Conservation (phyloP, 2,329 filamentous ascomycete genomes). For the Botrytis byssoidea region DNA sequence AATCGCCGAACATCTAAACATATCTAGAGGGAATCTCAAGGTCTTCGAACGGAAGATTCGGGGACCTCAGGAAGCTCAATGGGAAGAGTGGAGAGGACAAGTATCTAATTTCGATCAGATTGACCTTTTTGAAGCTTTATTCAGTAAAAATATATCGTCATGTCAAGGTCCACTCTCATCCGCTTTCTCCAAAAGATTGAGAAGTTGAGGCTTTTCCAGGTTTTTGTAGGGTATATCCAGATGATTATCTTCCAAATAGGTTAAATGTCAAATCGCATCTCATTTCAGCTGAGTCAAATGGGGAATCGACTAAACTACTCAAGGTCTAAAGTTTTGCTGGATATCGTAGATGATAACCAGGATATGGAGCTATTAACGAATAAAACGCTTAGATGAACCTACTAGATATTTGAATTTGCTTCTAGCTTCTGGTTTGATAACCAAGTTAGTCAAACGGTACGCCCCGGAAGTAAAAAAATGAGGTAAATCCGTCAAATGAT, state of each 20-base stretch:
- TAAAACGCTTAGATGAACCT: not conserved
- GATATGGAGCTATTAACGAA: not conserved
- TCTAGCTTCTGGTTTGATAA: not conserved
- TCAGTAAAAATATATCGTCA: not conserved
- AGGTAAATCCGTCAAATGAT: slow-evolving; percentile 18
- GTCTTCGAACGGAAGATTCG: slow-evolving; percentile 2
- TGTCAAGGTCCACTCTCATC: slow-evolving; percentile 20
- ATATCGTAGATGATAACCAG: slow-evolving; percentile 4
- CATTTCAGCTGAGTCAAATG: slow-evolving; percentile 14
- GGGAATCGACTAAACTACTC: slow-evolving; percentile 1
- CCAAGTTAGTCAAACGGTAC: slow-evolving; percentile 5
- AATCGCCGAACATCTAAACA: slow-evolving; percentile 11
- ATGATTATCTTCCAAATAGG: slow-evolving; percentile 1
- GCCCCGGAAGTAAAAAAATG: slow-evolving; percentile 6
- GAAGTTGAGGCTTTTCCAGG: slow-evolving; percentile 14
- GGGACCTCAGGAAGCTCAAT: not conserved
- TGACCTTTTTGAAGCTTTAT: not conserved
- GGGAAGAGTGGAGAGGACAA: slow-evolving; percentile 6
- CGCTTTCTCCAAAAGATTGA: slow-evolving; percentile 9
- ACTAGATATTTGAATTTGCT: slow-evolving; percentile 3
- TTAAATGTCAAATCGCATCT: slow-evolving; percentile 14
- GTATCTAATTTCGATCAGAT: not conserved
- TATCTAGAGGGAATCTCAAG: not conserved
- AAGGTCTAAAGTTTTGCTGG: slow-evolving; percentile 11
- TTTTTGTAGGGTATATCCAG: not conserved